Evolutionary conservation across 73 alveolate species (phyloP), one percentile per base, ranked within the genome.

Genomic region (Symbiodinium natans): DNA sequence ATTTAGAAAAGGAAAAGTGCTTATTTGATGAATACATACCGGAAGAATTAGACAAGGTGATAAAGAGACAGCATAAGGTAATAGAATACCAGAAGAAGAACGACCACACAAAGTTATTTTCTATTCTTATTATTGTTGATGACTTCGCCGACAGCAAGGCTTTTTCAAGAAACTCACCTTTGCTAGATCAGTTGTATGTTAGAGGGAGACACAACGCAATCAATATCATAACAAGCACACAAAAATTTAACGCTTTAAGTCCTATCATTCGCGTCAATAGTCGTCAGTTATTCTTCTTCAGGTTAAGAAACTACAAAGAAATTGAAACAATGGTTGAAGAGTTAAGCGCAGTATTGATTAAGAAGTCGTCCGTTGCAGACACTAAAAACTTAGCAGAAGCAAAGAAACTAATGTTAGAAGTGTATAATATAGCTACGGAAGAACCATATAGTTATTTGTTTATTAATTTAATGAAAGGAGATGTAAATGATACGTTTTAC

Each of bases 1-100:
- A 83, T 29, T 38, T 42, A 7, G 92, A 83, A 36, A 83, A 83
- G 31, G 92, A 83, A 83, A 41, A 40, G 54, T 42, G 88, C 56
- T 36, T 34, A 6, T 80, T 80, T 80, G 88, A 80, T 8, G 88
- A 80, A 40, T 80, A 31, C 88, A 80, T 36, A 31, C 59, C 56
- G 25, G 59, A 80, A 38, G 88, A 39, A 19, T 80, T 80, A 38
- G 59, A 80, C 27, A 80, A 80, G 88, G 88, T 80, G 63, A 8
- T 80, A 19, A 40, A 80, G 7, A 34, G 33, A 19, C 88, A 80
- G 40, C 88, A 80, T 39, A 80, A 80, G 36, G 42, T 34, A 34
- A 80, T 40, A 2, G 88, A 39, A 80, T 39, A 80, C 88, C 46
- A 42, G 41, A 83, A 83, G 71, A 83, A 83, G 41, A 40, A 83